These are phyloP conservation scores for Dactylellina drechsleri DNA, from an alignment of 2,329 filamentous ascomycete genomes.

Conservation along the genomic window DNA sequence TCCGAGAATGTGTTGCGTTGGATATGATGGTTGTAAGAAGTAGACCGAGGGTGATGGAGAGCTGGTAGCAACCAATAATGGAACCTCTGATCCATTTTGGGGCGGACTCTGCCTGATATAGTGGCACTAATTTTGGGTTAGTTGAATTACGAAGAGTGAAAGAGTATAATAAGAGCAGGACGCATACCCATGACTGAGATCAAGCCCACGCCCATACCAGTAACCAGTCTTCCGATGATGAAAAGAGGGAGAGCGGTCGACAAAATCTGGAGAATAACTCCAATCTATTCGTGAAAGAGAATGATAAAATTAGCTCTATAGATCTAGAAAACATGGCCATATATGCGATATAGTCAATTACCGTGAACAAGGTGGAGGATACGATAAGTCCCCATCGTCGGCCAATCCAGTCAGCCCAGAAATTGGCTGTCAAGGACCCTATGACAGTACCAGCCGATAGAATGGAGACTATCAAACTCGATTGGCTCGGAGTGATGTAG, in stretches of 20 bases:
- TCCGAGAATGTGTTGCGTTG: conserved; percentile 69
- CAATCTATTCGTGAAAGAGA: conserved; percentile 59
- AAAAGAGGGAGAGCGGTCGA: conserved; percentile 72
- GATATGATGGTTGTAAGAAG: conserved; percentile 74
- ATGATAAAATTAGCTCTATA: no score
- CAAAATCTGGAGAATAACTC: conserved; percentile 75
- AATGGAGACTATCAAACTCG: conserved; percentile 77
- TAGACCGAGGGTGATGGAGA: conserved; percentile 75
- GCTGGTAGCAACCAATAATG: conserved; percentile 76
- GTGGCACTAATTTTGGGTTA: conserved; percentile 66
- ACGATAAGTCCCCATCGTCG: conserved; percentile 69
- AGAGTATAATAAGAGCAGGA: neutral
- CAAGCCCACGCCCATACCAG: conserved; percentile 48
- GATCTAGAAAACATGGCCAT: conserved; percentile 62
- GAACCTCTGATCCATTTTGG: conserved; percentile 78
- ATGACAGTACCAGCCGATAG: conserved; percentile 81
- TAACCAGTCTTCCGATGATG: conserved; percentile 53
- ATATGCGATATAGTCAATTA: conserved; percentile 2
- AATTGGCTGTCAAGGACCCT: conserved; percentile 76
- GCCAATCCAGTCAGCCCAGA: conserved; percentile 69
- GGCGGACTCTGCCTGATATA: conserved; percentile 76
- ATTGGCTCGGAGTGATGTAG: conserved; percentile 61
- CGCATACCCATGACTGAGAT: conserved; percentile 53
- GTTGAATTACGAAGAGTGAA: conserved; percentile 8
- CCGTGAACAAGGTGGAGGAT: conserved; percentile 74